These are phyloP conservation scores for Davidsoniella neocaledoniae DNA, from an alignment of 2,329 filamentous ascomycete species.

Conservation along the genomic window DNA sequence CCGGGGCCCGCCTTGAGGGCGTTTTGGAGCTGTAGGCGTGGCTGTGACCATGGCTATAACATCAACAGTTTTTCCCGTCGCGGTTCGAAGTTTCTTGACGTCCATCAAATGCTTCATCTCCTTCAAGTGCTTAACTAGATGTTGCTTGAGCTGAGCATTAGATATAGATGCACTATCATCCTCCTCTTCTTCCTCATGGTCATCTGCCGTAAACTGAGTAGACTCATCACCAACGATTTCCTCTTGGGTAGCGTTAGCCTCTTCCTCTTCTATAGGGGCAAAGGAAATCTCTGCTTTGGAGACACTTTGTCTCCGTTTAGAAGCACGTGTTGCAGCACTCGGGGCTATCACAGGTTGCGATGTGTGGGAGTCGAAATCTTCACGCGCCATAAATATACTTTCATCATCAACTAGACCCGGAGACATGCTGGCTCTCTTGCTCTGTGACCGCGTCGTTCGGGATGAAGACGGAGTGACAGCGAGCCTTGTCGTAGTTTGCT, in stretches of 20 bases:
- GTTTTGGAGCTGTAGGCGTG: conserved; percentile 31
- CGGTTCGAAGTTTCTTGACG: conserved; percentile 33
- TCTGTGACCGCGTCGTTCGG: conserved; percentile 10
- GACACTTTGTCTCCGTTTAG: background rate
- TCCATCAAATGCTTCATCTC: conserved; percentile 36
- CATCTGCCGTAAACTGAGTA: background rate
- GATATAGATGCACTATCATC: conserved; percentile 9
- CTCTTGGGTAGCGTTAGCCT: background rate
- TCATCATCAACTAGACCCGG: conserved; percentile 2
- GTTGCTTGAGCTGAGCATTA: conserved; percentile 24
- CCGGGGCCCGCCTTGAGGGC: conserved; percentile 39
- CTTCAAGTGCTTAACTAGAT: conserved; percentile 29
- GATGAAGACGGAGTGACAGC: conserved; percentile 1
- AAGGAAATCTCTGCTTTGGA: background rate
- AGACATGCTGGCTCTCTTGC: conserved; percentile 9
- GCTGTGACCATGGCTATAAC: conserved; percentile 38
- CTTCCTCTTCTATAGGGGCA: background rate
- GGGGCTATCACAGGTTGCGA: too few species aligned
- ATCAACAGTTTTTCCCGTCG: conserved; percentile 25
- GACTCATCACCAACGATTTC: background rate
- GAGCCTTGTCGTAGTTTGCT: background rate
- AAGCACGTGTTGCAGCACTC: background rate
- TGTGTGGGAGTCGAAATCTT: background rate
- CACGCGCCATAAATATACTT: conserved; percentile 4
- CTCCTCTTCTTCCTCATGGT: conserved; percentile 15